Conservation (phyloP, 805 yeast species). For the Lipomyces yamadae region DNA sequence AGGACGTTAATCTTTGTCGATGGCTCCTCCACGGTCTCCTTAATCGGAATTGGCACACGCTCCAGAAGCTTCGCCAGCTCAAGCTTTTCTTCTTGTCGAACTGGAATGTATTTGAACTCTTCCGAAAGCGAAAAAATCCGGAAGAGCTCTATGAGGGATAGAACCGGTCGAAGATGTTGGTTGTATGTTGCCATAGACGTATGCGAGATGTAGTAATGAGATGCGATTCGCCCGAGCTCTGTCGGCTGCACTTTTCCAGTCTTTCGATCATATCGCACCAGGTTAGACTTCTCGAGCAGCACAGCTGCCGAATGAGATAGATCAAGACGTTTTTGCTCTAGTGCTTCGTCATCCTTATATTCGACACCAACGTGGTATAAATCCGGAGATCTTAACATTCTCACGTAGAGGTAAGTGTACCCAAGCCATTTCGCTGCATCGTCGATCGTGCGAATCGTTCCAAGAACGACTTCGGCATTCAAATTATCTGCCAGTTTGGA, state of each 20-base stretch:
- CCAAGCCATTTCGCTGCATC: slow-evolving; percentile 56
- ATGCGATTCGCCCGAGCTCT: slow-evolving; percentile 81
- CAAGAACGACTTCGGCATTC: slow-evolving; percentile 53
- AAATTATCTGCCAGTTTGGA: slow-evolving; percentile 39
- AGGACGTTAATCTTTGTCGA: slow-evolving; percentile 77
- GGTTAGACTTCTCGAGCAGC: slow-evolving; percentile 58
- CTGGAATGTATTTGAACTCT: slow-evolving; percentile 83
- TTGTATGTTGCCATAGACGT: slow-evolving; percentile 72
- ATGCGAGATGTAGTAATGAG: slow-evolving; percentile 81
- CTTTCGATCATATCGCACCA: slow-evolving; percentile 61
- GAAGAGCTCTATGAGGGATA: slow-evolving; percentile 73
- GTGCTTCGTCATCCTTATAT: slow-evolving; percentile 56
- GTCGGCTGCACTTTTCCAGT: slow-evolving; percentile 60
- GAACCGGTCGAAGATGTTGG: slow-evolving; percentile 64
- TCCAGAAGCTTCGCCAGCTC: slow-evolving; percentile 74
- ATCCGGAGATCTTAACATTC: slow-evolving; percentile 69
- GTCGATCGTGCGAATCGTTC: slow-evolving; percentile 48
- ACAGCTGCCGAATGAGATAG: slow-evolving; percentile 77
- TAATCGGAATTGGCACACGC: slow-evolving; percentile 83
- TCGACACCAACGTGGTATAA: slow-evolving; percentile 77
- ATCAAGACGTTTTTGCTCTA: slow-evolving; percentile 63
- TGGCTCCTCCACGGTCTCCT: slow-evolving; percentile 71
- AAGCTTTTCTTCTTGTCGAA: slow-evolving; percentile 80
- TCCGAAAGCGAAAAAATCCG: slow-evolving; percentile 78
- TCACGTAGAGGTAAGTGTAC: slow-evolving; percentile 52